Evolutionary conservation across 2,329 filamentous ascomycete species (phyloP).

Genomic region (Arthrobotrys entomopaga): DNA sequence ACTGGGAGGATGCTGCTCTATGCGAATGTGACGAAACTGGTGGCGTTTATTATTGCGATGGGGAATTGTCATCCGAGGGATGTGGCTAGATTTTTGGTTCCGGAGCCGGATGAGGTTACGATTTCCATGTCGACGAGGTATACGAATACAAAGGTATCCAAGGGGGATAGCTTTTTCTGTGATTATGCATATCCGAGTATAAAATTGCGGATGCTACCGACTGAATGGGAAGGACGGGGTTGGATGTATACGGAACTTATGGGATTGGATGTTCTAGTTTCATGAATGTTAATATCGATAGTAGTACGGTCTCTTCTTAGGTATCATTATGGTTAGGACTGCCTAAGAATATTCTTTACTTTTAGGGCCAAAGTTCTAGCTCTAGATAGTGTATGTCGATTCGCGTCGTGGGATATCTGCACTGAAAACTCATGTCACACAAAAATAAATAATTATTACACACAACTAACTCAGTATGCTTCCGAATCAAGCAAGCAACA

Average conservation of each 20-base stretch:
- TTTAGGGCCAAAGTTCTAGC: too few species aligned
- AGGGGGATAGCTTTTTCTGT: too few species aligned
- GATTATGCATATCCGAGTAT: constrained; percentile 12
- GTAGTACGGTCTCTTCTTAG: too few species aligned
- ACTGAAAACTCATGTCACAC: too few species aligned
- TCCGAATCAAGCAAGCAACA: too few species aligned
- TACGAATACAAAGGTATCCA: not conserved
- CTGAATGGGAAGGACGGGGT: constrained; percentile 5
- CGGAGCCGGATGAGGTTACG: too few species aligned
- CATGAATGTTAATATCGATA: not conserved
- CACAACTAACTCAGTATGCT: too few species aligned
- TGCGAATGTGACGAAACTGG: constrained; percentile 3
- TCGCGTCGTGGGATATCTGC: too few species aligned
- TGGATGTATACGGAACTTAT: constrained; percentile 23
- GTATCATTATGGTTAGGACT: too few species aligned
- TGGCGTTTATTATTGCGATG: not conserved
- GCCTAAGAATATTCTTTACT: too few species aligned
- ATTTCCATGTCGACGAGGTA: not conserved
- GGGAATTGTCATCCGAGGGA: not conserved
- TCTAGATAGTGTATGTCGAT: too few species aligned
- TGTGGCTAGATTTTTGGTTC: not conserved
- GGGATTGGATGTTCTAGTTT: constrained; percentile 12
- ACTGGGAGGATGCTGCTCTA: not conserved
- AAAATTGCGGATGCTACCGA: constrained; percentile 4
- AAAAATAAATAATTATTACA: too few species aligned